Base-by-base conservation (phyloP, 331 rosid genomes). In the Prunus yedoensis region DNA sequence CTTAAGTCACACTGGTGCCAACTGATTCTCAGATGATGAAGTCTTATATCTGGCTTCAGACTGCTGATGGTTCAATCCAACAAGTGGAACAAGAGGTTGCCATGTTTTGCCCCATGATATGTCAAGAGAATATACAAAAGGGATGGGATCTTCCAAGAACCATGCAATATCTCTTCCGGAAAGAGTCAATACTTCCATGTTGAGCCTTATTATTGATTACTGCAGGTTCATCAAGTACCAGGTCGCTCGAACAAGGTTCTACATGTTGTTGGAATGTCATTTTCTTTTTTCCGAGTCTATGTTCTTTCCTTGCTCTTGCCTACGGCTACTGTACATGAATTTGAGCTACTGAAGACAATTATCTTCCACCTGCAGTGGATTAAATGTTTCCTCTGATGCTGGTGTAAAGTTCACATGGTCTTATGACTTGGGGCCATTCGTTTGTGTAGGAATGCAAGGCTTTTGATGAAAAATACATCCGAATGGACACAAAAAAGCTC, bases 71-170 rank as follows among this genome's bases (percentile, higher is more conserved):
- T 80, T 90, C 98, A 73, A 84, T 90, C 75, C 98, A 93, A 81
- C 93, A 93, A 93, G 95, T 93, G 60, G 93, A 93, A 79, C 88
- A 90, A 83, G 98, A 89, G 79, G 90, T 90, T 80, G 98, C 98
- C 27, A 83, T 90, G 96, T 90, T 90, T 83, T 93, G 98, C 90
- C 98, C 98, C 3, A 77, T 89, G 96, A 93, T 93, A 77, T 87
- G 91, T 71, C 85, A 82, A 66, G 98, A 93, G 81, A 74, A 87
- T 83, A 82, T 89, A 73, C 91, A 89, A 52, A 87, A 16, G 94
- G 91, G 80, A 81, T 81, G 91, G 96, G 98, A 81, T 83, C 90
- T 52, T 93, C 98, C 87, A 93, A 93, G 74, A 87, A 74, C 17
- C 86, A 83, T 86, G 96, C 98, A 18, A 89, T 93, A 82, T 87